phyloP scores from a whole-genome alignment of 768 basidiomycete genomes.

The Kondoa malvinella region DNA sequence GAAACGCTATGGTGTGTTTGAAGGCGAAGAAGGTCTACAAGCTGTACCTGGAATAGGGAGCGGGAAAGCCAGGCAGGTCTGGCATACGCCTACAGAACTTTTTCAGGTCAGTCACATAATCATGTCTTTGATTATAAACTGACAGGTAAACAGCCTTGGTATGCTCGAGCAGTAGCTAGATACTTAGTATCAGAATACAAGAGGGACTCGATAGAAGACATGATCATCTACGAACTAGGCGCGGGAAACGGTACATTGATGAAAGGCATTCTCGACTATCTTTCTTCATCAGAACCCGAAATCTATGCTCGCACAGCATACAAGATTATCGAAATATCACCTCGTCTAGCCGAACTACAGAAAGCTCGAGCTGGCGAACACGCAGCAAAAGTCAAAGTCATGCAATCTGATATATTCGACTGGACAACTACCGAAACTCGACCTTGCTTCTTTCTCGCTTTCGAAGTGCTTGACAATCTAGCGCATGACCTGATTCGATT shows the following conservation, averaged over 20 bases:
- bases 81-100: constrained; percentile 96
- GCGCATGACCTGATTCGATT: constrained; percentile 69
- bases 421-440: constrained; percentile 60
- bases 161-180: constrained; percentile 73
- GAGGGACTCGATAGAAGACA: constrained; percentile 84
- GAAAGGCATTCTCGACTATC: constrained; percentile 62
- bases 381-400: constrained; percentile 43
- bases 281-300: constrained; percentile 61
- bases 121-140: constrained; percentile 5
- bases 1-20: constrained; percentile 48
- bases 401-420: constrained; percentile 66
- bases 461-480: constrained; percentile 50
- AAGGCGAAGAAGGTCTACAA: constrained; percentile 35
- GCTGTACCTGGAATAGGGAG: constrained; percentile 30
- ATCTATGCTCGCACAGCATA: constrained; percentile 87
- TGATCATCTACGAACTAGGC: constrained; percentile 91
- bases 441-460: constrained; percentile 79
- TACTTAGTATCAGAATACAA: constrained; percentile 84
- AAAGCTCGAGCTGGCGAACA: constrained; percentile 27
- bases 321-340: constrained; percentile 86
- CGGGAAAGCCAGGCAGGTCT: constrained; percentile 72
- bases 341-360: constrained; percentile 56
- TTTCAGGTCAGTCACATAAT: constrained; percentile 55
- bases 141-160: constrained; percentile 61
- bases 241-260: constrained; percentile 95